phyloP scores from a whole-genome alignment of 2,329 filamentous ascomycete species.

The Bisporella sp. region DNA sequence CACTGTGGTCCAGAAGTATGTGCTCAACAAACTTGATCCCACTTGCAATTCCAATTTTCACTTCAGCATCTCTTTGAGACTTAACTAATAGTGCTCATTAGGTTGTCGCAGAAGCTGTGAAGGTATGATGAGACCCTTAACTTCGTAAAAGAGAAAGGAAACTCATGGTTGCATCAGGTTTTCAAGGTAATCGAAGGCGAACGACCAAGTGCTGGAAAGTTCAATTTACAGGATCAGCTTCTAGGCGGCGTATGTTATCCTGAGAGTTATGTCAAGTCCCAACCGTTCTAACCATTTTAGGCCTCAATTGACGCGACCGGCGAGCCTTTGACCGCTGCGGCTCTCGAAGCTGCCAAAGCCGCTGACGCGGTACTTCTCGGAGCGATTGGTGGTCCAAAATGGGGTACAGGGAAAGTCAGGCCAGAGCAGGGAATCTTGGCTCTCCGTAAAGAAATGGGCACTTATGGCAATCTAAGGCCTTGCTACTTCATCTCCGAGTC shows the following conservation, averaged over 20 bases:
- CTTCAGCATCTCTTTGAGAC: not conserved
- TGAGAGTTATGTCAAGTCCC: not conserved
- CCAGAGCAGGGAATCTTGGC: constrained; percentile 88
- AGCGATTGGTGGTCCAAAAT: constrained; percentile 93
- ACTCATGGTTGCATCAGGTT: constrained; percentile 43
- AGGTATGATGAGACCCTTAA: constrained; percentile 45
- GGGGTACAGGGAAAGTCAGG: constrained; percentile 81
- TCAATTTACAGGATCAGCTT: constrained; percentile 85
- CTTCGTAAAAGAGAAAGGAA: too few species aligned
- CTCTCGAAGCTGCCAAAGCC: constrained; percentile 72
- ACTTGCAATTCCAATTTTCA: constrained; percentile 1
- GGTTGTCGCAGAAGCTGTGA: constrained; percentile 80
- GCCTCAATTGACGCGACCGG: constrained; percentile 82
- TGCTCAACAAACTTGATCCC: constrained; percentile 1
- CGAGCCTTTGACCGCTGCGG: constrained; percentile 72
- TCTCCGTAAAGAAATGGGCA: constrained; percentile 87
- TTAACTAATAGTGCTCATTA: constrained; percentile 28
- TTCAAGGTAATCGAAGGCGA: constrained; percentile 71
- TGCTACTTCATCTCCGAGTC: constrained; percentile 91
- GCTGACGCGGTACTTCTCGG: constrained; percentile 89
- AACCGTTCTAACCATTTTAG: constrained; percentile 37
- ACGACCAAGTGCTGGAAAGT: constrained; percentile 62
- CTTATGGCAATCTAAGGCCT: constrained; percentile 91
- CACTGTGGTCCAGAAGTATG: constrained; percentile 80
- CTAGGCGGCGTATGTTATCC: constrained; percentile 73